A percentile compares a stretch with the other conserved stretches of the same genome.
phyloP scores from a whole-genome alignment of 495 filamentous ascomycete species.

The Durotheca rogersii region DNA sequence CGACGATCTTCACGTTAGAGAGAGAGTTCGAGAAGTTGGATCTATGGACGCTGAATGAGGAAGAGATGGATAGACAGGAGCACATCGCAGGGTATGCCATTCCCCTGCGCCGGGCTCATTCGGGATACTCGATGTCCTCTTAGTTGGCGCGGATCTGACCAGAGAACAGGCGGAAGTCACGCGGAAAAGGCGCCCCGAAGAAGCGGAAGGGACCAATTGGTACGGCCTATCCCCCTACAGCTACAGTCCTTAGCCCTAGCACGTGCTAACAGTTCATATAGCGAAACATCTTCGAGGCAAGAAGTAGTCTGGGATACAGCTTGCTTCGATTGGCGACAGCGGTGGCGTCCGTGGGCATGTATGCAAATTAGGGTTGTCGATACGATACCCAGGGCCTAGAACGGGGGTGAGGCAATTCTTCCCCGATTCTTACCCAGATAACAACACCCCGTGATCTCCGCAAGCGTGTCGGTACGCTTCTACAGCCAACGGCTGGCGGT shows the following conservation, averaged over 20 bases:
- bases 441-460: too few relatives aligned
- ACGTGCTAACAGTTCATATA: conserved; percentile 33
- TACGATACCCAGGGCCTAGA: conserved; percentile 11
- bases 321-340: conserved; percentile 16
- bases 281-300: too few relatives aligned
- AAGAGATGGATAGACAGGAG: conserved; percentile 76
- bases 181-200: conserved; percentile 88
- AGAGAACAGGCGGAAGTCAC: conserved; percentile 59
- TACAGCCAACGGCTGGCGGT: too few relatives aligned
- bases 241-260: neutral
- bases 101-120: conserved; percentile 27
- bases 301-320: too few relatives aligned
- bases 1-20: conserved; percentile 67
- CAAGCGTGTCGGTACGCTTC: too few relatives aligned
- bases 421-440: too few relatives aligned
- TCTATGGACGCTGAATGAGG: conserved; percentile 67
- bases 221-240: conserved; percentile 41
- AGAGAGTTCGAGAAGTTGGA: conserved; percentile 56
- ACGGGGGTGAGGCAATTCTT: neutral
- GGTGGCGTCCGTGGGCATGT: conserved; percentile 13
- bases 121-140: neutral
- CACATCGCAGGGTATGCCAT: conserved; percentile 62
- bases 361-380: neutral
- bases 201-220: conserved; percentile 73
- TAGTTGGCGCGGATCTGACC: conserved; percentile 8